phyloP scores from a whole-genome alignment of 2,329 filamentous ascomycete species.

The Immersiporthe knoxdaviesiana region DNA sequence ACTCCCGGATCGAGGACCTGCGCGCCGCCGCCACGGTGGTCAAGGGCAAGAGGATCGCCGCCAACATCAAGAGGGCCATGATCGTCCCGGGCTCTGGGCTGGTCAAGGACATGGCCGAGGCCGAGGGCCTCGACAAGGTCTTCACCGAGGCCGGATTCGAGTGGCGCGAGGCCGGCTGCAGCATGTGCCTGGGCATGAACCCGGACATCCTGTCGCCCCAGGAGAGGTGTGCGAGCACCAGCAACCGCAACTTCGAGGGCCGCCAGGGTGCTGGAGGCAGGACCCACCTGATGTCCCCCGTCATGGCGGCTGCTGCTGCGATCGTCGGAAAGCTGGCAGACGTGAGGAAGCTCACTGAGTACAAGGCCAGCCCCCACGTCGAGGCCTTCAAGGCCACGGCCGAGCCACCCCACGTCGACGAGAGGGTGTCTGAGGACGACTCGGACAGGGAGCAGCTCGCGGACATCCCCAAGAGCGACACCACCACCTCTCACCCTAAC shows the following conservation, averaged over 20 bases:
- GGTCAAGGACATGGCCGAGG: conserved; percentile 88
- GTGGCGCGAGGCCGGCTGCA: conserved; percentile 97
- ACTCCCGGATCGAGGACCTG: conserved; percentile 94
- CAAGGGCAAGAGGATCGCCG: conserved; percentile 82
- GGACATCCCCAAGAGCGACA: conserved; percentile 66
- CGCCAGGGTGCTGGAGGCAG: conserved; percentile 89
- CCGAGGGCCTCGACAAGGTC: conserved; percentile 90
- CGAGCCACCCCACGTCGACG: conserved; percentile 55
- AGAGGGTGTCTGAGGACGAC: conserved; percentile 55
- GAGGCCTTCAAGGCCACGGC: conserved; percentile 52
- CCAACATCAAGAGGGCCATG: conserved; percentile 92
- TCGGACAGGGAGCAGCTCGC: conserved; percentile 56
- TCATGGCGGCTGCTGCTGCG: conserved; percentile 91
- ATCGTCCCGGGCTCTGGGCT: conserved; percentile 94
- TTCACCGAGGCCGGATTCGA: conserved; percentile 93
- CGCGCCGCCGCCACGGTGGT: conserved; percentile 85
- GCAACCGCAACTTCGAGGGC: conserved; percentile 97
- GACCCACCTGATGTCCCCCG: conserved; percentile 95
- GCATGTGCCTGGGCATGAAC: conserved; percentile 99
- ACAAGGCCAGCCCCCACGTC: conserved; percentile 63
- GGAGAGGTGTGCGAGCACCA: conserved; percentile 93
- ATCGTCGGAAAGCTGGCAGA: conserved; percentile 91
- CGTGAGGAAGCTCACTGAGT: conserved; percentile 75
- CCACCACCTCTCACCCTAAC: conserved; percentile 62
- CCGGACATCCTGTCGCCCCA: conserved; percentile 91